Percentiles rank a stretch among this genome's conserved stretches.
Conservation (phyloP, 2,329 filamentous ascomycete species). For the Scortechinia acanthostroma region DNA sequence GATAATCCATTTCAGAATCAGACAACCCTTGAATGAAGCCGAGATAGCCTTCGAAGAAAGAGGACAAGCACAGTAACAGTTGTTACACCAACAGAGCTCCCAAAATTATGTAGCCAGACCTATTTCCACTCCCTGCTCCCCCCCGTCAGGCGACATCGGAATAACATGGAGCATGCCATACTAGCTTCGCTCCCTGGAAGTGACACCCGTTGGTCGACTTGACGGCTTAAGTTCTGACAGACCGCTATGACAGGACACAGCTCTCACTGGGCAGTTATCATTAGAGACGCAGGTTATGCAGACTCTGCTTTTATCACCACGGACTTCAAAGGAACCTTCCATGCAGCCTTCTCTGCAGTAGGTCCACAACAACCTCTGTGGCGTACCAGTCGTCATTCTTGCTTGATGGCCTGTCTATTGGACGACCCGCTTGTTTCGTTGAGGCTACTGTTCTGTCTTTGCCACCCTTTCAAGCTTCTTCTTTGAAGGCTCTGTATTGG, state of each 20-base stretch:
- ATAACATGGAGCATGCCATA: neutral
- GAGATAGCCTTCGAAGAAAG: too few species aligned
- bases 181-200: neutral
- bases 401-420: neutral
- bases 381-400: neutral
- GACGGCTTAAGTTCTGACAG: neutral
- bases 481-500: neutral
- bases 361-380: too few species aligned
- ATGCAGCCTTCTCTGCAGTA: constrained; percentile 1
- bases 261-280: too few species aligned
- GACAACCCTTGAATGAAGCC: too few species aligned
- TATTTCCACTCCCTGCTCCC: neutral
- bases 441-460: neutral
- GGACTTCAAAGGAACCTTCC: constrained; percentile 1
- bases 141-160: neutral
- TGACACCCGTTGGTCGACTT: neutral
- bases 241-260: too few species aligned
- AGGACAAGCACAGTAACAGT: too few species aligned
- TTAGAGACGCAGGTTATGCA: too few species aligned
- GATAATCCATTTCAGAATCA: too few species aligned
- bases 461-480: neutral
- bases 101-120: too few species aligned
- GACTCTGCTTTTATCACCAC: too few species aligned
- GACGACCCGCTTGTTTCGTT: neutral
- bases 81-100: too few species aligned